Evolutionary conservation across 768 basidiomycete species (phyloP).

Genomic region (Podaxis rugospora): DNA sequence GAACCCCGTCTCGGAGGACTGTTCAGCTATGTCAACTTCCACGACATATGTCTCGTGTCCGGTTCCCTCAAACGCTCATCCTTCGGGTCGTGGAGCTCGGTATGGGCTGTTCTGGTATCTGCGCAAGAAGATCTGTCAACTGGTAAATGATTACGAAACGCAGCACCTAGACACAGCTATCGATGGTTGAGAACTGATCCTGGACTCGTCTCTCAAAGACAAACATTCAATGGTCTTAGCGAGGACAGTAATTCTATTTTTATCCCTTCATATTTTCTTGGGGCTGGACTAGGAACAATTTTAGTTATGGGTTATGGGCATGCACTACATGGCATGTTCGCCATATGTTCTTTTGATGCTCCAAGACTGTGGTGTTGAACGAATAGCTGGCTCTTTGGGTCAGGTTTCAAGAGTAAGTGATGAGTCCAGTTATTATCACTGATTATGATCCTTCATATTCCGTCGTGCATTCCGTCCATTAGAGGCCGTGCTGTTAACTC

Average conservation of each 20-base stretch:
- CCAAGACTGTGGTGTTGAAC: not conserved
- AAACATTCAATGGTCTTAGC: not conserved
- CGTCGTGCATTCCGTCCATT: not conserved
- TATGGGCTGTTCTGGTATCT: slow-evolving; percentile 3
- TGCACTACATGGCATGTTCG: not conserved
- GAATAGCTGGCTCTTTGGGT: not conserved
- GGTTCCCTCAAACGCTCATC: too few species aligned
- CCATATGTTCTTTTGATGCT: not conserved
- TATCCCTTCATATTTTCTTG: not conserved
- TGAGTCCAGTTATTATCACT: too few species aligned
- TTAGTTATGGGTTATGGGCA: not conserved
- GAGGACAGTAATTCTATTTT: not conserved
- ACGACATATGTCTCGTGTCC: too few species aligned
- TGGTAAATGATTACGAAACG: not conserved
- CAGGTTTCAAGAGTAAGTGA: not conserved
- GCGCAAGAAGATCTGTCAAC: not conserved
- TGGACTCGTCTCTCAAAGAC: not conserved
- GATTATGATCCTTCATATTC: not conserved
- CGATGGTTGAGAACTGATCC: not conserved
- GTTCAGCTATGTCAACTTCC: too few species aligned
- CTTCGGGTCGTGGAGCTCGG: not conserved
- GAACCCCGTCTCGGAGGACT: too few species aligned
- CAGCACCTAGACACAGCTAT: not conserved
- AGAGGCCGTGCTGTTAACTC: not conserved
- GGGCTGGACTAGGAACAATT: not conserved